A percentile compares a stretch with the other conserved stretches of the same genome.
phyloP scores from a whole-genome alignment of 2,329 filamentous ascomycete species.

The Juglanconis juglandina region DNA sequence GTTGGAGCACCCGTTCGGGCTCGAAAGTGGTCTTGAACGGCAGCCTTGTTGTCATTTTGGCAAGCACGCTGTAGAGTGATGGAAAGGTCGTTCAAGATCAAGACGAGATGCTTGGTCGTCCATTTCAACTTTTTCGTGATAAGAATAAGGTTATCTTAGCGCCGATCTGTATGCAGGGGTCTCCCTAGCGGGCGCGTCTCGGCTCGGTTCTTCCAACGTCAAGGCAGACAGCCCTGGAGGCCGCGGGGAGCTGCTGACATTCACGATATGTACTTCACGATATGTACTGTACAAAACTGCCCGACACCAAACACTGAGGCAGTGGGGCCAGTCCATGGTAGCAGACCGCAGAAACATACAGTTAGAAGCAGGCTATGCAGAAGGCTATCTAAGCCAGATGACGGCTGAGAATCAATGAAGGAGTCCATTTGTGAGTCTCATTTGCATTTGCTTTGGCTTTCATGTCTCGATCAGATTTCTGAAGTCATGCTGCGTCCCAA shows the following conservation, averaged over 20 bases:
- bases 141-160: conserved; percentile 38
- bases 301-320: too few species aligned
- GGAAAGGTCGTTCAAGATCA: neutral
- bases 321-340: too few species aligned
- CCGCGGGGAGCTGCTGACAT: too few species aligned
- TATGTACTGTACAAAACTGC: neutral
- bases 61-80: conserved; percentile 4
- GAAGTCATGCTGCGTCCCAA: too few species aligned
- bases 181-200: neutral
- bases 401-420: too few species aligned
- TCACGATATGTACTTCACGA: neutral
- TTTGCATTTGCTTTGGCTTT: too few species aligned
- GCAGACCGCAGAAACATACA: too few species aligned
- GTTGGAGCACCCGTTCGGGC: conserved; percentile 75
- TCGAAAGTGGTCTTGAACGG: conserved; percentile 86
- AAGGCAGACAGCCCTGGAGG: neutral
- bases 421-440: too few species aligned
- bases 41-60: conserved; percentile 57
- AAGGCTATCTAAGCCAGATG: too few species aligned
- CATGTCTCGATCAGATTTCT: too few species aligned
- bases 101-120: neutral
- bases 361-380: too few species aligned
- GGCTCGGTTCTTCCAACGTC: neutral
- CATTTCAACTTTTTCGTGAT: conserved; percentile 22
- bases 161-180: conserved; percentile 12